Evolutionary conservation across 768 basidiomycete species (phyloP).

Genomic region (Leucosporidium scottii): DNA sequence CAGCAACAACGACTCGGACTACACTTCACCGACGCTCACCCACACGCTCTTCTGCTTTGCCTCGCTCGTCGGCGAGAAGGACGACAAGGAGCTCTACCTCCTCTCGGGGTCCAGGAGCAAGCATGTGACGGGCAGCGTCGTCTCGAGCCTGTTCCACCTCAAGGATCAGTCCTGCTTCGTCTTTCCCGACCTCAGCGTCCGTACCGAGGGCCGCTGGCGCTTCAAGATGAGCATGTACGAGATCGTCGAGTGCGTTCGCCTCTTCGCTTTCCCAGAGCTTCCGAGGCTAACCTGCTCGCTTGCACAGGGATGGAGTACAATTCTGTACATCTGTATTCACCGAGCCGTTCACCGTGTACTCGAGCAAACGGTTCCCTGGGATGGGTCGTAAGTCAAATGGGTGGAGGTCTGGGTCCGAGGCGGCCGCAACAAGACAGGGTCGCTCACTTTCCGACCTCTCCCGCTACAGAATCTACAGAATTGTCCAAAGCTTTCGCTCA

Average conservation of each 20-base stretch:
- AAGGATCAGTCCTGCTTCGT: constrained; percentile 78
- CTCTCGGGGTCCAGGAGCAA: constrained; percentile 48
- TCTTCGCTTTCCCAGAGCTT: constrained; percentile 41
- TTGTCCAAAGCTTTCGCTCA: constrained; percentile 19
- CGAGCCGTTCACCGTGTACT: constrained; percentile 85
- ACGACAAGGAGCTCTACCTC: constrained; percentile 25
- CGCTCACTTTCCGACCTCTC: neutral
- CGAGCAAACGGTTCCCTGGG: constrained; percentile 92
- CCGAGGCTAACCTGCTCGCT: neutral
- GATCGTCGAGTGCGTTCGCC: constrained; percentile 56
- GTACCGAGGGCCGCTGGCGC: constrained; percentile 85
- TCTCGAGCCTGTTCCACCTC: constrained; percentile 82
- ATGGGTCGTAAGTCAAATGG: constrained; percentile 68
- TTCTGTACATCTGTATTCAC: constrained; percentile 88
- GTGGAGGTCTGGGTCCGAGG: too few species aligned
- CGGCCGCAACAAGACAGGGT: neutral
- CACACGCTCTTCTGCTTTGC: constrained; percentile 32
- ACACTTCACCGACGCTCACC: constrained; percentile 23
- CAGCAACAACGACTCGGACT: constrained; percentile 19
- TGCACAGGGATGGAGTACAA: constrained; percentile 64
- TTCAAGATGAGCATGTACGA: constrained; percentile 75
- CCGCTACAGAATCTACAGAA: constrained; percentile 26
- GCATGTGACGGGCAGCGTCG: constrained; percentile 83
- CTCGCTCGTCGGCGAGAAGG: constrained; percentile 22
- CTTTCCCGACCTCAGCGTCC: constrained; percentile 86